Evolutionary conservation across 1,139 yeast species (phyloP).

Genomic region (Starmera stellimalicola): DNA sequence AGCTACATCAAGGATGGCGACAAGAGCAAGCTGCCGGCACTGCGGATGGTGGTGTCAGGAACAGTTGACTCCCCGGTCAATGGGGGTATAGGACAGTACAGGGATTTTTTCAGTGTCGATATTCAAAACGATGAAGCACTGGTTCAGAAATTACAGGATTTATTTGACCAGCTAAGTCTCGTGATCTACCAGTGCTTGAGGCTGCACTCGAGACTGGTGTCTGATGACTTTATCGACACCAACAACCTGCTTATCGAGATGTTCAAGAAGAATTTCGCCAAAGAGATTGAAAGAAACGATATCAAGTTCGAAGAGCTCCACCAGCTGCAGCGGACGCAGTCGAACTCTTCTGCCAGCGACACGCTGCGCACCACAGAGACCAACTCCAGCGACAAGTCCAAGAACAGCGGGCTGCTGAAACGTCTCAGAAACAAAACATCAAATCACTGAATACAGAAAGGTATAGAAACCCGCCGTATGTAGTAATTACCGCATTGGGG

Average conservation of each 20-base stretch:
- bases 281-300: conserved; percentile 44
- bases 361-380: conserved; percentile 3
- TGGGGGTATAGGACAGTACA: conserved; percentile 84
- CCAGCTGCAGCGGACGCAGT: conserved; percentile 2
- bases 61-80: conserved; percentile 90
- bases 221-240: conserved; percentile 45
- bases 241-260: conserved; percentile 60
- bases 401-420: not conserved
- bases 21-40: conserved; percentile 47
- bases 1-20: conserved; percentile 46
- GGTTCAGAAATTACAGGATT: conserved; percentile 40
- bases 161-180: conserved; percentile 62
- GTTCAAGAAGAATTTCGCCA: conserved; percentile 58
- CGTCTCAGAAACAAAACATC: not conserved
- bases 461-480: no score
- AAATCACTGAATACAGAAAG: no score
- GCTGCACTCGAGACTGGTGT: conserved; percentile 61
- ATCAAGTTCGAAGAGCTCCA: no score
- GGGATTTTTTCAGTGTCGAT: conserved; percentile 47
- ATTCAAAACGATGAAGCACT: conserved; percentile 24
- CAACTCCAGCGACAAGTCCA: not conserved
- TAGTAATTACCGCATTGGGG: no score
- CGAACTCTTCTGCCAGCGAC: conserved; percentile 1
- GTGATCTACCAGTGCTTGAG: conserved; percentile 59
- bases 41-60: conserved; percentile 74